Evolutionary conservation across 2,329 filamentous ascomycete species (phyloP).

Genomic region (Aureobasidium sp.): DNA sequence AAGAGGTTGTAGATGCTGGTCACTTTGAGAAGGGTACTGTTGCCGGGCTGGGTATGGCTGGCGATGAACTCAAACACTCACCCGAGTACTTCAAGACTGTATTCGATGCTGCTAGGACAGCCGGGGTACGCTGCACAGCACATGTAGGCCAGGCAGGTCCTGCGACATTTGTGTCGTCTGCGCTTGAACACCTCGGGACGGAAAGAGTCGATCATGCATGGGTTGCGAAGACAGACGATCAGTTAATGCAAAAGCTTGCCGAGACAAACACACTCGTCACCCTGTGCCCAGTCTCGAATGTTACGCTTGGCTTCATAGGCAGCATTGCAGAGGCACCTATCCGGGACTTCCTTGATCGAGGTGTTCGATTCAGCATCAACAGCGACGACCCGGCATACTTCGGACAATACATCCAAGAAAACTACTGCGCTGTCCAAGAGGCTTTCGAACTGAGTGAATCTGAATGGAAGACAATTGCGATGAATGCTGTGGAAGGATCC

Average conservation of each 20-base stretch:
- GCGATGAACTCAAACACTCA: constrained; percentile 9
- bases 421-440: constrained; percentile 5
- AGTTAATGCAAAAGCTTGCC: neutral
- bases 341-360: neutral
- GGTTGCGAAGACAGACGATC: constrained; percentile 1
- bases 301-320: constrained; percentile 1
- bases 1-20: neutral
- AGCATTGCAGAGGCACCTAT: neutral
- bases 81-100: constrained; percentile 8
- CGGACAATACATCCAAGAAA: constrained; percentile 5
- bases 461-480: neutral
- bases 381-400: constrained; percentile 13
- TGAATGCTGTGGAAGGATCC: constrained; percentile 3
- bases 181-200: neutral
- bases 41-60: constrained; percentile 3
- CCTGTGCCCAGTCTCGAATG: constrained; percentile 10
- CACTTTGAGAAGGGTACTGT: constrained; percentile 1
- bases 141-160: constrained; percentile 9
- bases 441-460: neutral
- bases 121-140: neutral
- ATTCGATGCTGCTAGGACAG: neutral
- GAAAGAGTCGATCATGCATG: constrained; percentile 9
- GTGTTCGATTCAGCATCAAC: constrained; percentile 3
- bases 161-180: neutral
- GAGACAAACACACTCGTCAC: constrained; percentile 9